A percentile compares a stretch with the other conserved stretches of the same genome.
Conservation (phyloP, 495 filamentous ascomycete species). For the Tuber magnatum region DNA sequence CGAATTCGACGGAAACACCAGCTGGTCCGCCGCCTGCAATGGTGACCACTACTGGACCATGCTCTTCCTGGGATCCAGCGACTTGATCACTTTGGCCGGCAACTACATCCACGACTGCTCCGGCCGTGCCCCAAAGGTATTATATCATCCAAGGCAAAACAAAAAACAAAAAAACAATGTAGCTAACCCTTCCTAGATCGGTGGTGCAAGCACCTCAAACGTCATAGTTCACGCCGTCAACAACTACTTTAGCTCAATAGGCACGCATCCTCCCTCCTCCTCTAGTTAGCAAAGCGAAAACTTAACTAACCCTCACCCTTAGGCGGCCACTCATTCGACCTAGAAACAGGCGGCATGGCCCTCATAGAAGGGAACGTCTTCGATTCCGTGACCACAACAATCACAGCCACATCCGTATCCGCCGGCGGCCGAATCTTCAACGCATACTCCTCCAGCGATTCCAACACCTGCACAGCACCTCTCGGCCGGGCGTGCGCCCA, state of each 20-base stretch:
- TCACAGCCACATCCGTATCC: constrained; percentile 28
- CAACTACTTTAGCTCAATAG: constrained; percentile 54
- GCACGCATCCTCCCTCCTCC: not conserved
- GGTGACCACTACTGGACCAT: constrained; percentile 54
- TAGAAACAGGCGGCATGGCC: constrained; percentile 48
- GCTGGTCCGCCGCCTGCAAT: constrained; percentile 50
- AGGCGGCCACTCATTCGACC: constrained; percentile 53
- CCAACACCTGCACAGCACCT: constrained; percentile 41
- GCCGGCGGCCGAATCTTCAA: constrained; percentile 33
- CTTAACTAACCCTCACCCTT: not conserved
- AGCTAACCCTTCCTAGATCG: constrained; percentile 6
- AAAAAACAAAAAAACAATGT: not conserved
- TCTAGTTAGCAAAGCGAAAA: no score
- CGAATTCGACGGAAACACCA: constrained; percentile 48
- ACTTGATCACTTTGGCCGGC: constrained; percentile 45
- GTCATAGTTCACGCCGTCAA: constrained; percentile 51
- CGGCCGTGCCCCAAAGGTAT: constrained; percentile 50
- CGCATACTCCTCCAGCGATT: constrained; percentile 39
- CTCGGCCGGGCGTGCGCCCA: constrained; percentile 45
- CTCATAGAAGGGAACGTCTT: constrained; percentile 58
- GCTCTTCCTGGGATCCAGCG: constrained; percentile 45
- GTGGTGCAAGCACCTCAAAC: constrained; percentile 33
- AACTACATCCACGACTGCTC: constrained; percentile 52
- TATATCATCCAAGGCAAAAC: not conserved
- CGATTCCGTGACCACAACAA: constrained; percentile 46